Percentiles rank a stretch among this genome's conserved stretches.
These are phyloP conservation scores for Salix udensis DNA, from an alignment of 345 rosid species.

Conservation along the genomic window DNA sequence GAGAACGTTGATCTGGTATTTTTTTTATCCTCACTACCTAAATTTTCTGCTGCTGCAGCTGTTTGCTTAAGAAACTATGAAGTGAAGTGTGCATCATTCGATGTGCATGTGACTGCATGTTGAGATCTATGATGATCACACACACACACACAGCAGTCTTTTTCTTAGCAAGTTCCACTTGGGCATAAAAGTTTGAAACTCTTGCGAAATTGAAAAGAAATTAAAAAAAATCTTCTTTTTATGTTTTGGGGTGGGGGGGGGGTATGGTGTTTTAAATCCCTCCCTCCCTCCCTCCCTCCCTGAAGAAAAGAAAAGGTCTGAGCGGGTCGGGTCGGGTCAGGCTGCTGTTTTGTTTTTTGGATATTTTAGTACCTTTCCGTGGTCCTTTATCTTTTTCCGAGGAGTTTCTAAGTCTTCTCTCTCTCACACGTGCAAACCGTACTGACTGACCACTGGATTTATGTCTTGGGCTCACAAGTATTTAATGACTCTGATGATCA, in stretches of 20 bases:
- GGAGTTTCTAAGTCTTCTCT: neutral
- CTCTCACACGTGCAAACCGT: neutral
- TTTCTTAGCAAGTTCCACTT: neutral
- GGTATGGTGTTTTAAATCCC: too few species aligned
- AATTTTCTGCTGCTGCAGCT: too few species aligned
- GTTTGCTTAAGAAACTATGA: neutral
- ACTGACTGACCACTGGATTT: neutral
- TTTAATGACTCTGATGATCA: neutral
- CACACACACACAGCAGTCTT: neutral
- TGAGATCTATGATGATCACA: neutral
- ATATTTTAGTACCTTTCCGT: constrained; percentile 14
- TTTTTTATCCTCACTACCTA: too few species aligned
- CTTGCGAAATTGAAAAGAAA: neutral
- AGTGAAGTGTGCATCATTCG: too few species aligned
- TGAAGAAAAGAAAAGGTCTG: neutral
- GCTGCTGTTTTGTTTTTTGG: neutral
- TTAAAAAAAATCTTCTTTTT: neutral
- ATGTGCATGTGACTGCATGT: neutral
- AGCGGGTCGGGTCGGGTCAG: neutral
- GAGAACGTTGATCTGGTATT: constrained; percentile 29
- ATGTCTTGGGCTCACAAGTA: neutral
- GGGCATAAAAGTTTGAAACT: neutral
- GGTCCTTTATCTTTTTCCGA: constrained; percentile 10
- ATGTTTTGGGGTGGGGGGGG: neutral
- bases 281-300: too few species aligned